Base-by-base conservation (phyloP, 2,329 filamentous ascomycete genomes). In the Calonectria pseudoreteaudii region DNA sequence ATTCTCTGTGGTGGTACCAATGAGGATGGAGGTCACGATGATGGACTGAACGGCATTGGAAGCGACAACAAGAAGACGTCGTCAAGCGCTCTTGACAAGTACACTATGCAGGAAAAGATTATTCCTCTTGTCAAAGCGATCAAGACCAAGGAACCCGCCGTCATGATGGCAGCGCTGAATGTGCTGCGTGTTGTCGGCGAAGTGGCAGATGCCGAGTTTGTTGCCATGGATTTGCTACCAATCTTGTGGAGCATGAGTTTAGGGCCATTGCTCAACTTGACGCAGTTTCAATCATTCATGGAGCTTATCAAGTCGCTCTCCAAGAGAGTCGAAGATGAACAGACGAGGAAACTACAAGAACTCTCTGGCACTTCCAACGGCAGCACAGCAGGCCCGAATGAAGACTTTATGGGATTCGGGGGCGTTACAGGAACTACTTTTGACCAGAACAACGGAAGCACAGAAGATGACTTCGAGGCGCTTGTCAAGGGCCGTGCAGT, bases 51-150 rank as follows among this genome's bases (percentile, higher is more conserved):
- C 77, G 95, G 95, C 0, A 87, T 96, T 81, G 80, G 86, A 52
- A 84, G 90, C 77, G 87, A 90, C 65, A 91, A 90, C 80, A 89
- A 91, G 72, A 93, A 93, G 81, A 86, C 89, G 2, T 90, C 91
- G 1, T 93, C 93, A 0, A 95, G 92, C 2, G 96, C 96, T 4
- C 87, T 99, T 34, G 97, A 99, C 86, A 98, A 98, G 84, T 98
- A 97, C 82, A 98, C 97, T 0, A 96, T 99, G 86, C 97, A 99
- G 83, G 97, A 99, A 83, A 98, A 98, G 86, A 94, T 99, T 41
- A 91, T 98, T 0, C 97, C 97, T 0, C 86, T 98, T 6, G 89
- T 99, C 74, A 95, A 94, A 81, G 95, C 90, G 2, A 98, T 99
- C 86, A 98, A 98, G 85, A 99, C 97, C 0, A 98, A 98, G 82